Evolutionary conservation across 768 basidiomycete species (phyloP).

Genomic region (Auricularia heimuer): DNA sequence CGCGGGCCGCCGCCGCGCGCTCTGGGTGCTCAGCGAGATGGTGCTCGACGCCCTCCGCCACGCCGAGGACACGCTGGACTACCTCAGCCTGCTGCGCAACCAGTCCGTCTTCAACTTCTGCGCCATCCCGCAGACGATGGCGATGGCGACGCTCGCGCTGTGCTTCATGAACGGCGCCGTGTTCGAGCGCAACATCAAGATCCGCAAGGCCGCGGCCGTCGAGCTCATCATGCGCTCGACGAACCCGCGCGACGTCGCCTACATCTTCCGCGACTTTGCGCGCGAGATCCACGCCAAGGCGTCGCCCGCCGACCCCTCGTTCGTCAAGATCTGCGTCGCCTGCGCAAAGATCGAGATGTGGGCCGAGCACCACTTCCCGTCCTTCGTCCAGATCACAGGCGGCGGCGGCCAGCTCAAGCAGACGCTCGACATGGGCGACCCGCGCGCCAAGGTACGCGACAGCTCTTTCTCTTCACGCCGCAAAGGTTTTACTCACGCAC

Average conservation of each 20-base stretch:
- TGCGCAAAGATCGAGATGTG: conserved; percentile 92
- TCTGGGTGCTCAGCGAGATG: conserved; percentile 83
- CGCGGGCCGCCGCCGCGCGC: conserved; percentile 51
- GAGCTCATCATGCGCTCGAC: conserved; percentile 85
- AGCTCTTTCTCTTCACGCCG: no score
- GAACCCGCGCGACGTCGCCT: conserved; percentile 84
- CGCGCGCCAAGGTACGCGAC: conserved; percentile 31
- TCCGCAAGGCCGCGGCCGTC: conserved; percentile 85
- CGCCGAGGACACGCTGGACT: conserved; percentile 78
- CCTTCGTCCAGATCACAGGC: conserved; percentile 51
- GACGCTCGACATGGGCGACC: conserved; percentile 23
- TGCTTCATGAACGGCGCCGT: conserved; percentile 91
- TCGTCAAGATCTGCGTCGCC: conserved; percentile 69
- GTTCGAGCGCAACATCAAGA: conserved; percentile 86
- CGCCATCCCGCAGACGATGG: conserved; percentile 91
- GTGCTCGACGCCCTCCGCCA: conserved; percentile 80
- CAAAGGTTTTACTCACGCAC: no score
- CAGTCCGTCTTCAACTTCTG: conserved; percentile 95
- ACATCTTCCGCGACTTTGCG: conserved; percentile 76
- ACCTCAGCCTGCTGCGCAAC: conserved; percentile 75
- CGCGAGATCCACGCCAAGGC: conserved; percentile 78
- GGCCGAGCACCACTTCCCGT: conserved; percentile 89
- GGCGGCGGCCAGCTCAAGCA: conserved; percentile 13
- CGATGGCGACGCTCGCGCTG: conserved; percentile 82
- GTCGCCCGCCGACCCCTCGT: conserved; percentile 74